Base-by-base conservation (phyloP, 495 filamentous ascomycete species). In the Trichoderma orchidacearum region DNA sequence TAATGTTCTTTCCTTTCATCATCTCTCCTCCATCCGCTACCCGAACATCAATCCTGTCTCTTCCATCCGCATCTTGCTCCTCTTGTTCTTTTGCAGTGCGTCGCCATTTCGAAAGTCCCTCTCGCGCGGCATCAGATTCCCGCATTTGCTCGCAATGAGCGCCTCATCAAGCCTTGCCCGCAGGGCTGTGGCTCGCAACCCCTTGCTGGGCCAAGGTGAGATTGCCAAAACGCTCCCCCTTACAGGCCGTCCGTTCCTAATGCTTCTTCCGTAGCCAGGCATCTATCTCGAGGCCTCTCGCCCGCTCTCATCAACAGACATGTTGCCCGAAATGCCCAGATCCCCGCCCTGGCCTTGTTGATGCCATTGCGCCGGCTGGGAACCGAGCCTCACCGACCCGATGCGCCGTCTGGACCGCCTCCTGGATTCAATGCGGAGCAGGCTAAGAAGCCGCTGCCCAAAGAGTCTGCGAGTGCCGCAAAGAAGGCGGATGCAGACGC, bases 351-450 rank as follows among this genome's bases (percentile, higher is more conserved):
- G 48, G 85, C 82, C 9, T 80, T 88, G 54, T 72, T 86, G 57
- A 79, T 89, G 29, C 83, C 84, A 31, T 67, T 72, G 63, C 79
- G 84, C 59, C 74, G 69, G 61, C 80, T 86, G 65, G 77, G 81
- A 18, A 97, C 93, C 53, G 85, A 91, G 57, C 82, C 84, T 52
- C 70, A 73, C 59, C 62, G 68, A 34, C 59, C 62, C 55, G 74
- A 78, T 32, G 72, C 71, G 17, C 68, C 76, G 23, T 73, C 72
- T 45, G 85, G 82, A 17, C 93, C 93, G 31, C 92, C 93, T 51
- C 93, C 93, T 9, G 94, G 93, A 8, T 99, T 96, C 78, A 90
- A 96, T 66, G 74, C 89, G 15, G 84, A 95, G 65, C 72, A 88
- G 69, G 93, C 93, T 34, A 95, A 90, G 79, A 94, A 89, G 62